Percentiles rank a stretch among this genome's conserved stretches.
Evolutionary conservation across 495 filamentous ascomycete genomes (phyloP).

Genomic region (Penicillium salamii): DNA sequence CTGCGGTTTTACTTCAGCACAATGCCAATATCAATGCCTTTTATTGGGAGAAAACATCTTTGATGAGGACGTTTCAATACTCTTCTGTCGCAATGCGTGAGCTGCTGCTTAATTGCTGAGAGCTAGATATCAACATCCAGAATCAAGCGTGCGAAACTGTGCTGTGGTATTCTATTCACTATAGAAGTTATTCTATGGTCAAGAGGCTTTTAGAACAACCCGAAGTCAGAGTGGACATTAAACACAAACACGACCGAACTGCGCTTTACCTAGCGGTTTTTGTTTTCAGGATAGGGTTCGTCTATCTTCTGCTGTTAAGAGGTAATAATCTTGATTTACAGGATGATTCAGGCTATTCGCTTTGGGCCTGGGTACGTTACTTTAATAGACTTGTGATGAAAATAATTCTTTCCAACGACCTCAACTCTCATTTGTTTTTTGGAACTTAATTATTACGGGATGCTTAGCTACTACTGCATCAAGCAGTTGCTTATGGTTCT

Average conservation of each 20-base stretch:
- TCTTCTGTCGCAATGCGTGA: slow-evolving; percentile 1
- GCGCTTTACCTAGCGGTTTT: slow-evolving; percentile 9
- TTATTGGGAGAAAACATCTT: slow-evolving; percentile 3
- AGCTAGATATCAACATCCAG: slow-evolving; percentile 8
- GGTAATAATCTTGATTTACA: slow-evolving; percentile 3
- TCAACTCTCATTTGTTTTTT: background rate
- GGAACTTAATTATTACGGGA: background rate
- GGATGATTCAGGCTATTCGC: slow-evolving; percentile 10
- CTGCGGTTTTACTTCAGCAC: slow-evolving; percentile 2
- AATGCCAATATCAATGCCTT: slow-evolving; percentile 12
- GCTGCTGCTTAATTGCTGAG: background rate
- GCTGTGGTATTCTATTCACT: slow-evolving; percentile 11
- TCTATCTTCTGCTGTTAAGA: slow-evolving; percentile 4
- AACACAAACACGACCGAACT: slow-evolving; percentile 1
- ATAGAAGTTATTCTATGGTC: background rate
- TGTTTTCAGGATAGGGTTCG: slow-evolving; percentile 3
- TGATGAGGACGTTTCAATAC: slow-evolving; percentile 9
- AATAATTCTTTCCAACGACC: background rate
- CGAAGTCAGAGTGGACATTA: background rate
- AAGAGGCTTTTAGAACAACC: background rate
- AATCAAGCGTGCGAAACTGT: slow-evolving; percentile 4
- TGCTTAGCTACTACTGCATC: slow-evolving; percentile 6
- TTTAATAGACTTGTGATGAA: slow-evolving; percentile 4
- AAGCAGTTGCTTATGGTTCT: slow-evolving; percentile 9
- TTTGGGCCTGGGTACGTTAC: background rate